Base-by-base conservation (phyloP, 2,329 filamentous ascomycete genomes). In the Pestalotiopsis sp. region DNA sequence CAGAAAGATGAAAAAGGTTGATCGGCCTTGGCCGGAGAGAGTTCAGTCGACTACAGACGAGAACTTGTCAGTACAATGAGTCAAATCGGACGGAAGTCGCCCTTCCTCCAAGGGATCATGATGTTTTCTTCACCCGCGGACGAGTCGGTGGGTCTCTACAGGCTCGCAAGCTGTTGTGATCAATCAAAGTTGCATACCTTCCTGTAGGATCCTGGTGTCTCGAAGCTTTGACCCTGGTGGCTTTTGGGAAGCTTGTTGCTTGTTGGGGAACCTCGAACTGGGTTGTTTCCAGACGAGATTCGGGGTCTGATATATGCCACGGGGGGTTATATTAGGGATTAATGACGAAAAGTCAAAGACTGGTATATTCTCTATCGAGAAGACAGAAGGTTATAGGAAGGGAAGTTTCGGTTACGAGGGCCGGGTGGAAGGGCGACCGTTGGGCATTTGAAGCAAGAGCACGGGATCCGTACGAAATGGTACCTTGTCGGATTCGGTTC, bases 111-210 rank as follows among this genome's bases (percentile, higher is more conserved):
- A 26, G 22, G 24, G 56, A 26, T 26, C 11, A 26, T 26, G 56
- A 13, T 14, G 24, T 26, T 24, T 30, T 20, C 38, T 35, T 38
- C 30, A 4, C 7, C 22, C 38, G 5, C 10, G 35, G n/a, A 40
- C 20, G 14, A 6, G 56, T 2, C 3, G 9, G 35, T 62, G 59
- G 44, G 44, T 52, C 44, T 58, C 20, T 61, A 13, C 24, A 26
- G 17, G 26, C n/a, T 62, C 20, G n/a, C 20, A 11, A 44, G 39
- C 1, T 55, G 61, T 48, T 55, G 61, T 64, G 61, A 55, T 14
- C n/a, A 48, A 48, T 14, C n/a, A 48, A 48, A 64, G 35, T 39
- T 22, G 58, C 58, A 61, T 61, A 61, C 58, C 58, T 52, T 52
- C 44, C 44, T 61, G 58, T 61, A 39, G n/a, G n/a, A 39, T 61